Base-by-base conservation (phyloP, 805 yeast species). In the Schizosaccharomyces lindneri region DNA sequence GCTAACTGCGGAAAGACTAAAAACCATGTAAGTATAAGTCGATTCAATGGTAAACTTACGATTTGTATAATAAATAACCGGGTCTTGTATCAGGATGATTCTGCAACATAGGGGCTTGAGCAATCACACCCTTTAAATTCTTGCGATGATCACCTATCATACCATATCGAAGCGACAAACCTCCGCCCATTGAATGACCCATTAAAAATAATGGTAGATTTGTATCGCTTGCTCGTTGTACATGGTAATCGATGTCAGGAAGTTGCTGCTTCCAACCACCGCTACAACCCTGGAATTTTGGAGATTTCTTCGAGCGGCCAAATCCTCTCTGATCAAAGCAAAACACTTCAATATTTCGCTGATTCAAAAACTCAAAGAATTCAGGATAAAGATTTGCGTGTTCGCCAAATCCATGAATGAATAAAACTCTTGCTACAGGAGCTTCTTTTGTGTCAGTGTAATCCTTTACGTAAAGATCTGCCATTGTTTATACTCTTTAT, bases 251-350 rank as follows among this genome's bases (percentile, higher is more conserved):
- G 36, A 71, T 65, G 6, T 65, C 62, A 61, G 73, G 74, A 43
- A 73, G 61, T 63, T 73, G 75, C 29, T 63, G 62, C 64, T 66
- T 59, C 59, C 62, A 62, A 62, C 73, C 75, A 64, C 69, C 68
- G 43, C 72, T 69, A 55, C 65, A 55, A 21, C 74, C 75, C 62
- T 63, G 69, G 6, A 68, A 67, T 60, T 67, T 65, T 39, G 64
- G 64, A 31, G 65, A 29, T 27, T 60, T 61, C 24, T 73, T 68
- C 2, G 75, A 70, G 31, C 62, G 62, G 24, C 76, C 76, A 48
- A 69, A 69, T 1, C 76, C 76, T 15, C 76, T 70, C 66, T 71
- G 74, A 63, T 73, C 76, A 62, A 69, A 72, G 13, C 66, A 65
- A 6, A 70, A 67, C n/a, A 71, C 69, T 59, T 69, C 73, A 64